Evolutionary conservation across 306 rosid genomes (phyloP).

Genomic region (Fragaria vesca): DNA sequence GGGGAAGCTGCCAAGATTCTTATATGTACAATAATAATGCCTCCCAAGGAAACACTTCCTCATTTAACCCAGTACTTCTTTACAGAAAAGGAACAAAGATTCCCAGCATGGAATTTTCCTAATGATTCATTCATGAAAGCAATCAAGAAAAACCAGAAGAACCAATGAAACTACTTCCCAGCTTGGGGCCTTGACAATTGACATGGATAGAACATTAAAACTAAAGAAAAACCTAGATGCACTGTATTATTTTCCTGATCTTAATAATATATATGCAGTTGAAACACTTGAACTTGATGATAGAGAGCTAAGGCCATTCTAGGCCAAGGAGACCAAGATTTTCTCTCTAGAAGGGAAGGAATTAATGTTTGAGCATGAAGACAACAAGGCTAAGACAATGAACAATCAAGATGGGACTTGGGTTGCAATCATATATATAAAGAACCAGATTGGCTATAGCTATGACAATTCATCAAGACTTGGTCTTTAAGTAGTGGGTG

Average conservation of each 20-base stretch:
- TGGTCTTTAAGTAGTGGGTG: slow-evolving; percentile 5
- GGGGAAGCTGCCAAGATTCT: slow-evolving; percentile 13
- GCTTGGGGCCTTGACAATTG: slow-evolving; percentile 23
- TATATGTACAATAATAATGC: not conserved
- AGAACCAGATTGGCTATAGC: slow-evolving; percentile 22
- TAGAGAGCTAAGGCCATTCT: not conserved
- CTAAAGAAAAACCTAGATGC: not conserved
- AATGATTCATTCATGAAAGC: slow-evolving; percentile 32
- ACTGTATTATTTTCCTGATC: not conserved
- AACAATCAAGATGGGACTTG: slow-evolving; percentile 30
- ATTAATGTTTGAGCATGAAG: slow-evolving; percentile 27
- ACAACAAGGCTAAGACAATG: slow-evolving; percentile 30
- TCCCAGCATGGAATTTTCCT: slow-evolving; percentile 31
- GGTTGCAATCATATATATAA: slow-evolving; percentile 27
- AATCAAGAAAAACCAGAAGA: slow-evolving; percentile 18
- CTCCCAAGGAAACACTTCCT: slow-evolving; percentile 22
- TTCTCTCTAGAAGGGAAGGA: slow-evolving; percentile 29
- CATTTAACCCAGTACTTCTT: slow-evolving; percentile 13
- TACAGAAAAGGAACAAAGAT: slow-evolving; percentile 20
- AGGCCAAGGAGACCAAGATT: slow-evolving; percentile 29
- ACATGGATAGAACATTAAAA: slow-evolving; percentile 13
- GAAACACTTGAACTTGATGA: not conserved
- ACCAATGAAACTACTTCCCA: not conserved
- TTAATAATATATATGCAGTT: not conserved
- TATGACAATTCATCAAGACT: slow-evolving; percentile 6